phyloP scores from a whole-genome alignment of 108 stramenopile genomes.

The Cyclotella baltica region DNA sequence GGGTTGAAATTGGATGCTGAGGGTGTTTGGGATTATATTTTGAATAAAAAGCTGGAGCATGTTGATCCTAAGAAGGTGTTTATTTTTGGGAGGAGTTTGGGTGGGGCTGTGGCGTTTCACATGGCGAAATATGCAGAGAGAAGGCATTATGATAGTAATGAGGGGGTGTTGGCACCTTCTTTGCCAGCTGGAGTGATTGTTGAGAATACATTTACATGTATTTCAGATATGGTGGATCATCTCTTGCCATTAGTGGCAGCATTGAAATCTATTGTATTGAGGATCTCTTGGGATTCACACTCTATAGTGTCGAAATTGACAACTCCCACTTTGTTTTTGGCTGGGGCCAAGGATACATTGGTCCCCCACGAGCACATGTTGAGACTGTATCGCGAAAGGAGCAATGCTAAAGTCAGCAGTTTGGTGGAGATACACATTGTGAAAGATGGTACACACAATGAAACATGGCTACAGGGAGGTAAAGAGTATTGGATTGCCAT shows the following conservation, averaged over 20 bases:
- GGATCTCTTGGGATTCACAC: constrained; percentile 85
- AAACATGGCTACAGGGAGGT: constrained; percentile 92
- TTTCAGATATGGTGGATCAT: constrained; percentile 94
- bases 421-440: constrained; percentile 69
- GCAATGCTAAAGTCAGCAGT: constrained; percentile 21
- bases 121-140: constrained; percentile 74
- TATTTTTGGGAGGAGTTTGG: constrained; percentile 90
- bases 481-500: constrained; percentile 73
- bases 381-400: constrained; percentile 58
- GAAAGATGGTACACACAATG: constrained; percentile 92
- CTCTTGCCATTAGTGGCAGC: constrained; percentile 90
- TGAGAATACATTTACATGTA: constrained; percentile 96
- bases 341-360: constrained; percentile 89
- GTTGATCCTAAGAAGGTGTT: constrained; percentile 77
- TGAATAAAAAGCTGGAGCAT: constrained; percentile 38
- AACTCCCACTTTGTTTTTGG: constrained; percentile 85
- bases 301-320: constrained; percentile 55
- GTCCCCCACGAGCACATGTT: constrained; percentile 95
- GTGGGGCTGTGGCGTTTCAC: constrained; percentile 94
- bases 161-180: background rate
- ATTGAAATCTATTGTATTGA: constrained; percentile 83
- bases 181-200: constrained; percentile 89
- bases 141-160: constrained; percentile 9
- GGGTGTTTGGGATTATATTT: constrained; percentile 64
- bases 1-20: constrained; percentile 91